Conservation (phyloP, 768 basidiomycete species). For the Lactifluus pinguis region DNA sequence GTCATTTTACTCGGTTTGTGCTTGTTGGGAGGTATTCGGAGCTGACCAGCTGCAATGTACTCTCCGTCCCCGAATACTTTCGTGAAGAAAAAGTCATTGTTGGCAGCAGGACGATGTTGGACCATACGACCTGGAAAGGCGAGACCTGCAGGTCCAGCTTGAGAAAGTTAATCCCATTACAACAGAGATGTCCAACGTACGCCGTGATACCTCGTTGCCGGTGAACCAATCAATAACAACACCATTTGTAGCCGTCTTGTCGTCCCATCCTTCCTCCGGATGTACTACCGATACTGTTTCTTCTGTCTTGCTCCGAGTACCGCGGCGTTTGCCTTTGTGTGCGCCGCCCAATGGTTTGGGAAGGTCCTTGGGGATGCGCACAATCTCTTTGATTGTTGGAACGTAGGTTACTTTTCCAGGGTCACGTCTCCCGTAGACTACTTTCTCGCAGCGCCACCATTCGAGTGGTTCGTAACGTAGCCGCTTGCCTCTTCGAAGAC, state of each 20-base stretch:
- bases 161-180: background rate
- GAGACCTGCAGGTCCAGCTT: constrained; percentile 44
- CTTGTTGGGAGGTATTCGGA: constrained; percentile 70
- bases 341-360: constrained; percentile 37
- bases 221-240: constrained; percentile 60
- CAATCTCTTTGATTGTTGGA: constrained; percentile 57
- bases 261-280: constrained; percentile 75
- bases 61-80: constrained; percentile 88
- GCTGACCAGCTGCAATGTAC: constrained; percentile 85
- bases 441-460: constrained; percentile 89
- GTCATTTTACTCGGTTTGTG: constrained; percentile 81
- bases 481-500: constrained; percentile 64
- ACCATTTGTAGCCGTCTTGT: constrained; percentile 56
- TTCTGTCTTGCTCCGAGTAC: constrained; percentile 37
- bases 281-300: constrained; percentile 31
- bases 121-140: constrained; percentile 70
- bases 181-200: constrained; percentile 39
- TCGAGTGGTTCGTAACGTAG: constrained; percentile 67
- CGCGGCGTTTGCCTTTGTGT: constrained; percentile 31
- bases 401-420: constrained; percentile 42
- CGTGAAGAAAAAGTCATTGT: constrained; percentile 74
- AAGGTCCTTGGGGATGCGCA: constrained; percentile 45
- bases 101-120: constrained; percentile 46
- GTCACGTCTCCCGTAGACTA: constrained; percentile 65
- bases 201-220: constrained; percentile 52